Evolutionary conservation across 495 filamentous ascomycete genomes (phyloP), one percentile per base, ranked within the genome.

Genomic region (Geopyxis carbonaria): DNA sequence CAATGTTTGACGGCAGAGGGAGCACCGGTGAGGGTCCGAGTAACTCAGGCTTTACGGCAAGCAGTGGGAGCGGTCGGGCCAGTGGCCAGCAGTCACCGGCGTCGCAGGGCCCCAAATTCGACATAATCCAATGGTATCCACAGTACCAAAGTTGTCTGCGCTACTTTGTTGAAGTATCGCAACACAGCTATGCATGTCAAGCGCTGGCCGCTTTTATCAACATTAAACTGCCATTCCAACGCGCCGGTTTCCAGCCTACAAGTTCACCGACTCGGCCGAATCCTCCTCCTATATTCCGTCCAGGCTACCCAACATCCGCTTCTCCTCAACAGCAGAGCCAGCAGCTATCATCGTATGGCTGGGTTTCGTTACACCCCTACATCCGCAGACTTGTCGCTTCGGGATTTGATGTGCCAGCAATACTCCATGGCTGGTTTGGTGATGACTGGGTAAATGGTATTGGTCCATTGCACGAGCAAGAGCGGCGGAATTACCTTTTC

Each of bases 391-490:
- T 95, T 1, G 76, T 95, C 24, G 83, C 83, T 4, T 94, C 87
- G 1, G 89, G 84, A 6, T 85, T 86, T 61, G 89, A 94, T 56
- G 70, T 73, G 31, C 79, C 80, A 0, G 76, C 74, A 1, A 72
- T 95, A 3, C 61, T 97, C 43, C 83, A 92, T 51, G 82, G 85
- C 22, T 93, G 92, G 63, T 97, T 97, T 52, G 89, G 89, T 5
- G 81, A 94, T 45, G 79, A 92, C 50, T 97, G 85, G 81, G 57
- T 62, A 11, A 55, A 64, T 6, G 89, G 89, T 2, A 64, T 95
- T 23, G 79, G 81, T 0, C 72, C 76, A 2, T 56, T 94, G 23
- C 81, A 93, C 54, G 83, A 94, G 53, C 75, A 78, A 50, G 89
- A 97, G 57, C 69, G 89, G 28, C 71, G 84, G 35, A 97, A 97